Evolutionary conservation across 441 rosid species (phyloP), one percentile per base, ranked within the genome.

Genomic region (Gossypium lobatum): DNA sequence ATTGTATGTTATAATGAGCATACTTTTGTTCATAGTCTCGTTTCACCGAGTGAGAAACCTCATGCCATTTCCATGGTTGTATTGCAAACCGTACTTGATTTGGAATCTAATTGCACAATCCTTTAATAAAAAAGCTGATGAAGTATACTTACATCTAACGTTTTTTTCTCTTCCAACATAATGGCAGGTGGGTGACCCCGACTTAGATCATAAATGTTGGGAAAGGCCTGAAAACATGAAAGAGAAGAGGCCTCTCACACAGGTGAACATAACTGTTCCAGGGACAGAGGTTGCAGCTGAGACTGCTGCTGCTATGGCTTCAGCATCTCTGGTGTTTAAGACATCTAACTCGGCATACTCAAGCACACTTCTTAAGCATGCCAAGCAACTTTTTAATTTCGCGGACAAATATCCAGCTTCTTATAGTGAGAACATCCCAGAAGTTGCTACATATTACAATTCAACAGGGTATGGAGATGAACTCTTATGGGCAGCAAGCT

Each of bases 211-310:
- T 72, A 74, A 76, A 31, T 95, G 99, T 65, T 95, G 99, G 99
- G 88, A 90, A 16, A 95, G 96, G 79, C 99, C 99, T 2, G 98
- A 95, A 79, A 71, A 67, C 0, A 91, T 95, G 97, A 84, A 78
- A 0, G 90, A 78, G 87, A 83, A 86, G 82, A 86, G 99, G 80
- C 97, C 98, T 1, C 83, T 90, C 14, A 80, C 78, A 26, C 88
- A 86, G 79, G 82, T 95, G 64, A 89, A 95, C 68, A 37, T 74
- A 28, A 79, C 96, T 2, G 75, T 73, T 80, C 96, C 96, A 1
- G 99, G 99, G 61, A 73, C 95, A 0, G 98, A 95, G 37, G 99
- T 93, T 80, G 98, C 98, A 67, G 98, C 97, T 8, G 98, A 95
- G 79, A 90, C 97, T 57, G 96, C 98, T 6, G 99, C 98, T 37